Base-by-base conservation (phyloP, 2,329 filamentous ascomycete species). In the Blastomyces gilchristii region DNA sequence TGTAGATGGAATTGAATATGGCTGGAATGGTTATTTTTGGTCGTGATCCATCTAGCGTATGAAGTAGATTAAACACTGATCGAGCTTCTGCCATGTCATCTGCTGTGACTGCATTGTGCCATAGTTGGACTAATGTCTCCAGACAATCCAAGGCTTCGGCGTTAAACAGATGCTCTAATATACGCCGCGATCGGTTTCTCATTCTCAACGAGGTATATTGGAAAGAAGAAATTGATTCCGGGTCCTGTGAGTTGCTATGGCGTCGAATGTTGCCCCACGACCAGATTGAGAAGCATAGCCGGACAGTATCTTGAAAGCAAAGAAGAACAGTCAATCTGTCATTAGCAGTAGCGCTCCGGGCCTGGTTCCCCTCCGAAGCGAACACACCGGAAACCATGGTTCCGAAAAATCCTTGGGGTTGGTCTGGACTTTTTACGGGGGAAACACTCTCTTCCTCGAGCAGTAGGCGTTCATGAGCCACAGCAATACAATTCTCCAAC, bases 1-100 rank as follows among this genome's bases (percentile, higher is more conserved):
- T 97, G 73, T 97, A 97, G 16, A 99, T 89, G 2, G 93, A 89
- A 76, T 97, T 96, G 78, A 99, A 96, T 4, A 97, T 87, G 0
- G 93, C 91, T 0, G 94, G 93, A 56, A 97, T 89, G 0, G 91
- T 91, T 73, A 96, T 89, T 72, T 92, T 91, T 0, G 94, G 94
- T 61, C 91, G 85, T 3, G 91, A 95, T 2, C 91, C 91, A 71
- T 97, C 93, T 49, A 99, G 82, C 3, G 94, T 92, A 66, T 96
- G 91, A 25, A 99, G 82, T 41, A 99, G 81, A 69, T 90, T 90
- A 73, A 97, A 88, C 14, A 96, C 86, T 60, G 89, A 85, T 1
- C 81, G 78, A 14, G 83, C 81, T 63, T 83, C 82, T 22, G 81
- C 76, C 11, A 74, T 74, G 8, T 81, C 78, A 3, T 76, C 76